A percentile compares a stretch with the other conserved stretches of the same genome.
Conservation (phyloP, 768 basidiomycete genomes). For the Mycena metata region DNA sequence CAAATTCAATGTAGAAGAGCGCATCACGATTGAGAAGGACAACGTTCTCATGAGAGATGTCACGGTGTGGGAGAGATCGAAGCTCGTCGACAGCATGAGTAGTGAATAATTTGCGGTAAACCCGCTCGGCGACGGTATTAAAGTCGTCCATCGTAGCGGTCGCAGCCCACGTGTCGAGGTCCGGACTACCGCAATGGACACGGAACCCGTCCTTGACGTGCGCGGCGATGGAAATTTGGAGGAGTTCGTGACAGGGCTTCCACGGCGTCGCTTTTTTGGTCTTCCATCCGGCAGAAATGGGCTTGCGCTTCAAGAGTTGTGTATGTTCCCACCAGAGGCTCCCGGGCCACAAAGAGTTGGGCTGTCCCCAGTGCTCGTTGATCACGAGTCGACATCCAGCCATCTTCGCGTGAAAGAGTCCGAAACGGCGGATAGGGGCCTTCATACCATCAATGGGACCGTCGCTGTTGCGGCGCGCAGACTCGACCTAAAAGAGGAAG, state of each 20-base stretch:
- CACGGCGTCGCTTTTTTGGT: constrained; percentile 14
- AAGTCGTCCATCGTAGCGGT: constrained; percentile 26
- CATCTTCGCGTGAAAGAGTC: constrained; percentile 46
- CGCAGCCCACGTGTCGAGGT: constrained; percentile 28
- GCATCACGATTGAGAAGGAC: constrained; percentile 40
- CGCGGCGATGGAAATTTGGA: constrained; percentile 10
- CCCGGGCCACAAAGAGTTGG: constrained; percentile 40
- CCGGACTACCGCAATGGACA: constrained; percentile 11
- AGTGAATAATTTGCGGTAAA: constrained; percentile 28
- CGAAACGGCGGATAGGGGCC: constrained; percentile 30
- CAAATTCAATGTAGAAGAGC: constrained; percentile 35
- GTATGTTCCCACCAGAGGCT: constrained; percentile 31
- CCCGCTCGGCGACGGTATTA: constrained; percentile 18
- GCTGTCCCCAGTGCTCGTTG: constrained; percentile 47
- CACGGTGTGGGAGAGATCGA: background rate
- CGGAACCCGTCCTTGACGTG: constrained; percentile 31
- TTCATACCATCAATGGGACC: constrained; percentile 2
- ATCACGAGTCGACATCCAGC: constrained; percentile 37
- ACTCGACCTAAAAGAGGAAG: constrained; percentile 21
- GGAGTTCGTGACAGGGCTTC: constrained; percentile 28
- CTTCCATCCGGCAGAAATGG: constrained; percentile 25
- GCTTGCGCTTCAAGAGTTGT: constrained; percentile 29
- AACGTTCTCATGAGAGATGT: constrained; percentile 26
- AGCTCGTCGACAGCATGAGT: constrained; percentile 14
- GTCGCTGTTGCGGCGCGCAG: constrained; percentile 33